Evolutionary conservation across 345 rosid genomes (phyloP).

Genomic region (Corchorus olitorius): DNA sequence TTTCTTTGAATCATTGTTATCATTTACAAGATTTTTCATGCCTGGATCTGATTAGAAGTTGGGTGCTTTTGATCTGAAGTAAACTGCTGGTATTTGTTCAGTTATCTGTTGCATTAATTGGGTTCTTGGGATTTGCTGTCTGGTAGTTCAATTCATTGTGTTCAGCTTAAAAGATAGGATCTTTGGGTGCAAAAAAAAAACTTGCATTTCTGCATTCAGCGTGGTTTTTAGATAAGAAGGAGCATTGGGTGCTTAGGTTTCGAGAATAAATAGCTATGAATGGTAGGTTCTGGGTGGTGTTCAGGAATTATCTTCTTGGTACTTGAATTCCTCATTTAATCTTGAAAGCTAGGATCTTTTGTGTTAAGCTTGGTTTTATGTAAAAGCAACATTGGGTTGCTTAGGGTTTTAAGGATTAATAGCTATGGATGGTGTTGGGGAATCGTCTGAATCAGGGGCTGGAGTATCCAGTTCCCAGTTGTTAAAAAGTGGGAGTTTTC

Average conservation of each 20-base stretch:
- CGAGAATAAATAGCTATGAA: constrained; percentile 38
- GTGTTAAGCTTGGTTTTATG: not conserved
- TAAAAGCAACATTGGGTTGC: constrained; percentile 7
- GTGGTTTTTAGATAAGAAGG: constrained; percentile 13
- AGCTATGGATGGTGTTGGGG: constrained; percentile 53
- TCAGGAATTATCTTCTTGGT: constrained; percentile 43
- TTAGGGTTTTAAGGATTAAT: constrained; percentile 26
- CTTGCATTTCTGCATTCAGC: not conserved
- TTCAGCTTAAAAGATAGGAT: constrained; percentile 23
- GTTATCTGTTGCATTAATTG: constrained; percentile 9
- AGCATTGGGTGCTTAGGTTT: constrained; percentile 21
- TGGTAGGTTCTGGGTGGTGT: constrained; percentile 20
- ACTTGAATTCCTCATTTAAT: constrained; percentile 17
- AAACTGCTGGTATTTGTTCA: not conserved
- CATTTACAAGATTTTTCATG: constrained; percentile 15
- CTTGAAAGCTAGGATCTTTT: constrained; percentile 24
- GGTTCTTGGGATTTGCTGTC: constrained; percentile 27
- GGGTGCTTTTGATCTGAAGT: constrained; percentile 23
- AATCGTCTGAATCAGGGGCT: constrained; percentile 53
- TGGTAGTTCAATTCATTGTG: constrained; percentile 19
- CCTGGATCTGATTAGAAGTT: constrained; percentile 36
- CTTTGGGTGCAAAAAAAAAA: constrained; percentile 14
- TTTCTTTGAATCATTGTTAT: constrained; percentile 5
- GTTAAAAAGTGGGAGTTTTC: constrained; percentile 25
- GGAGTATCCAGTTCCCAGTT: constrained; percentile 33